A percentile compares a stretch with the other conserved stretches of the same genome.
These are phyloP conservation scores for Rhodotorula sp. DNA, from an alignment of 1,284 basidiomycete species.

Conservation along the genomic window DNA sequence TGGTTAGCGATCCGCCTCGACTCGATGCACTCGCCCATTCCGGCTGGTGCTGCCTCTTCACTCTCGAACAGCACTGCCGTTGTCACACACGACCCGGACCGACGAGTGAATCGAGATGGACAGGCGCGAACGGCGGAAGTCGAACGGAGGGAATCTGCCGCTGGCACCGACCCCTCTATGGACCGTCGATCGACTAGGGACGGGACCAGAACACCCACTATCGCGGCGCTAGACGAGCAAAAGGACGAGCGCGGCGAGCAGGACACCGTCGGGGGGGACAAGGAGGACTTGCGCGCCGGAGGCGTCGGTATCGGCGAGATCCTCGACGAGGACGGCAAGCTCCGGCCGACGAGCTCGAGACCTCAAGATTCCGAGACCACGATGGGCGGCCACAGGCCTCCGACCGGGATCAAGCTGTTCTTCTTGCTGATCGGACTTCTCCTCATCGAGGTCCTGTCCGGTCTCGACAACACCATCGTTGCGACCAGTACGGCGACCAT, in stretches of 20 bases:
- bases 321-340: neutral
- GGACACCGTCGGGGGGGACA: neutral
- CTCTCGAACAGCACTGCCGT: too few species aligned
- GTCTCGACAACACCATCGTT: constrained; percentile 35
- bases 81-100: too few species aligned
- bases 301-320: neutral
- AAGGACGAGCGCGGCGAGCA: neutral
- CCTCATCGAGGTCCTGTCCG: constrained; percentile 31
- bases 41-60: too few species aligned
- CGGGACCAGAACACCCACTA: too few species aligned
- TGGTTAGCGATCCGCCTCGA: too few species aligned
- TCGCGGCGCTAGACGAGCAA: neutral
- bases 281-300: neutral
- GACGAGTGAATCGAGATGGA: too few species aligned
- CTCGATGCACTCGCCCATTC: too few species aligned
- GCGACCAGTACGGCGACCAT: constrained; percentile 16
- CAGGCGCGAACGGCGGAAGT: too few species aligned
- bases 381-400: neutral
- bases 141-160: too few species aligned
- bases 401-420: constrained; percentile 11
- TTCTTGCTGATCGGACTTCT: constrained; percentile 19
- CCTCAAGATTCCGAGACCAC: too few species aligned
- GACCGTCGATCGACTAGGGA: too few species aligned
- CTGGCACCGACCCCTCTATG: too few species aligned
- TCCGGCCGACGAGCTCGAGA: neutral